These are phyloP conservation scores for Camelina neglecta DNA, from an alignment of 345 rosid species.

Conservation along the genomic window DNA sequence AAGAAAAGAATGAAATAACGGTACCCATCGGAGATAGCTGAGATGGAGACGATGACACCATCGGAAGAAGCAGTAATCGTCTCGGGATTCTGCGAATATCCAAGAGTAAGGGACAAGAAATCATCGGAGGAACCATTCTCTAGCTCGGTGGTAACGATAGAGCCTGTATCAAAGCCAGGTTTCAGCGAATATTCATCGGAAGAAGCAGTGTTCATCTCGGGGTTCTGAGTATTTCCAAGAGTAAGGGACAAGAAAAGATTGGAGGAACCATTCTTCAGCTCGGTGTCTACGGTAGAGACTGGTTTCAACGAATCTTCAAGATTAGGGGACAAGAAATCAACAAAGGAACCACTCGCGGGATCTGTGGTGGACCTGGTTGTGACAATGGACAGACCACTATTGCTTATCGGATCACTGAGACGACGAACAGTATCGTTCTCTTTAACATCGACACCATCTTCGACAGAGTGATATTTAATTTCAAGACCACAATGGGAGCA, in stretches of 20 bases:
- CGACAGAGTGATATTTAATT: neutral
- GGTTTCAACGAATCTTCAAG: too few relatives aligned
- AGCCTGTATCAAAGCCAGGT: too few relatives aligned
- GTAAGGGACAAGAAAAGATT: too few relatives aligned
- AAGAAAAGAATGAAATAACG: neutral
- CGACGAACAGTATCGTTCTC: neutral
- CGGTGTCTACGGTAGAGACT: too few relatives aligned
- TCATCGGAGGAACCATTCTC: neutral
- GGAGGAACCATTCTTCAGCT: too few relatives aligned
- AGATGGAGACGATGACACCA: neutral
- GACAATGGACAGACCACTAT: neutral
- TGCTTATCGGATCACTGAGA: neutral
- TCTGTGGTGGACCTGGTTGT: too few relatives aligned
- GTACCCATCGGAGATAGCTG: constrained; percentile 3
- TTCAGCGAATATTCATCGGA: too few relatives aligned
- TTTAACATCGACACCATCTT: neutral
- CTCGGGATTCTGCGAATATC: neutral
- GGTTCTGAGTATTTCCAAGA: too few relatives aligned
- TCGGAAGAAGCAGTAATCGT: neutral
- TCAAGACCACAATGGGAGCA: neutral
- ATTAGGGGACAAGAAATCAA: too few relatives aligned
- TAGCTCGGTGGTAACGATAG: neutral
- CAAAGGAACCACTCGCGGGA: neutral
- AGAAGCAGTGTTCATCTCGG: too few relatives aligned
- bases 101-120: neutral